These are phyloP conservation scores for Chenopodium album DNA, from an alignment of 148 eudicot species.

Conservation along the genomic window DNA sequence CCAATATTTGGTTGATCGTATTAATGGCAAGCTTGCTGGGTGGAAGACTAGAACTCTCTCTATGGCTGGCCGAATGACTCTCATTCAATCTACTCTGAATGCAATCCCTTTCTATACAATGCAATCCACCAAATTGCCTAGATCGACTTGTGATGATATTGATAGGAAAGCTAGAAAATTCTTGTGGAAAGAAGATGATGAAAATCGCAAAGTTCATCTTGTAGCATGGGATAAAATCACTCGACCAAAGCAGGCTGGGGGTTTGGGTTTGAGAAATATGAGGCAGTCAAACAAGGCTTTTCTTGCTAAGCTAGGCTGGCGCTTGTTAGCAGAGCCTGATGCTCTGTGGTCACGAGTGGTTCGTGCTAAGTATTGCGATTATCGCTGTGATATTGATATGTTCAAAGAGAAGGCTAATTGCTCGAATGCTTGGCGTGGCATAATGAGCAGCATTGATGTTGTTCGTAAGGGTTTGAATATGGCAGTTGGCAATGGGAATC, in stretches of 20 bases:
- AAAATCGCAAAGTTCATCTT: background rate
- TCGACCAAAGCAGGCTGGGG: background rate
- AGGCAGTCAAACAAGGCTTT: background rate
- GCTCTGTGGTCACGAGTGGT: background rate
- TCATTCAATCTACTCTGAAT: background rate
- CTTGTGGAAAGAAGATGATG: background rate
- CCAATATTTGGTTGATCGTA: background rate
- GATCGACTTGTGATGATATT: background rate
- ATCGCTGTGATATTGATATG: background rate
- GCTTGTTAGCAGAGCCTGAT: background rate
- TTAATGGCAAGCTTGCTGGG: background rate
- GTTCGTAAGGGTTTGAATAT: no score
- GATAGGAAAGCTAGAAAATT: background rate
- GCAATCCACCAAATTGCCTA: background rate
- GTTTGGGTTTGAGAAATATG: background rate
- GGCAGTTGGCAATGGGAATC: background rate
- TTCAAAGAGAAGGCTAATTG: background rate
- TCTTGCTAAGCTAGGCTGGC: background rate
- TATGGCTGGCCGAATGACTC: background rate
- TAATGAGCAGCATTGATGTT: background rate
- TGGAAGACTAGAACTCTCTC: background rate
- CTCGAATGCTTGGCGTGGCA: background rate
- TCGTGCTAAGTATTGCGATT: background rate
- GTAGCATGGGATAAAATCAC: background rate
- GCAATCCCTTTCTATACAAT: background rate